Evolutionary conservation across 345 rosid species (phyloP), one percentile per base, ranked within the genome.

Genomic region (Pistacia atlantica): DNA sequence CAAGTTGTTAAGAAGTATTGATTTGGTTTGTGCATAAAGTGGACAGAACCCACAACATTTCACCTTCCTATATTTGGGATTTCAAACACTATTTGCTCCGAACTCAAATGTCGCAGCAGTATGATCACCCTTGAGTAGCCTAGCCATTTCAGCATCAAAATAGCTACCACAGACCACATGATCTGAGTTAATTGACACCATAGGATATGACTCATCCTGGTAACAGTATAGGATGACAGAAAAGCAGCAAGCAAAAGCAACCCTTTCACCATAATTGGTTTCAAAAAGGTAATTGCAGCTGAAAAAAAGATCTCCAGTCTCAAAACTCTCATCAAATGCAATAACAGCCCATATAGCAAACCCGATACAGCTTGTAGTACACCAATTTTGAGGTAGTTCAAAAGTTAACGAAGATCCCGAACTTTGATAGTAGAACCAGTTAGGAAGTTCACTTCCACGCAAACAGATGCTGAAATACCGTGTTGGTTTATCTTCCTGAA

Each of bases 1-100:
- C 25, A 22, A 22, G 25, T 22, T 22, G 25, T 22, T 22, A 22
- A 22, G 25, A 22, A 22, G 25, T 22, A 22, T 22, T 22, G 25
- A 22, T 22, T 22, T 31, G 16, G 31, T 4, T 0, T 35, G 1
- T 51, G 59, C 60, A 31, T 52, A 69, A 8, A 69, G 2, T 16
- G 72, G 72, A 52, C 60, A 51, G 5, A 8, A 61, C 6, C 73
- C 73, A 52, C 60, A 69, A 51, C 22, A 8, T 51, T 52, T 52
- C 58, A 69, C 60, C 22, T 52, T 16, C 4, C 8, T 7, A 1
- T 49, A 9, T 49, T 9, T 3, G 2, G 54, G 12, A 8, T 2
- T 49, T 2, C 10, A 49, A 49, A 9, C 3, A 46, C 2, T 2
- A 49, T 8, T 9, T 49, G 54, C 8, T 13, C 54, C 54, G 33